Conservation (phyloP, 163 green algal species). For the Volvox carteri region DNA sequence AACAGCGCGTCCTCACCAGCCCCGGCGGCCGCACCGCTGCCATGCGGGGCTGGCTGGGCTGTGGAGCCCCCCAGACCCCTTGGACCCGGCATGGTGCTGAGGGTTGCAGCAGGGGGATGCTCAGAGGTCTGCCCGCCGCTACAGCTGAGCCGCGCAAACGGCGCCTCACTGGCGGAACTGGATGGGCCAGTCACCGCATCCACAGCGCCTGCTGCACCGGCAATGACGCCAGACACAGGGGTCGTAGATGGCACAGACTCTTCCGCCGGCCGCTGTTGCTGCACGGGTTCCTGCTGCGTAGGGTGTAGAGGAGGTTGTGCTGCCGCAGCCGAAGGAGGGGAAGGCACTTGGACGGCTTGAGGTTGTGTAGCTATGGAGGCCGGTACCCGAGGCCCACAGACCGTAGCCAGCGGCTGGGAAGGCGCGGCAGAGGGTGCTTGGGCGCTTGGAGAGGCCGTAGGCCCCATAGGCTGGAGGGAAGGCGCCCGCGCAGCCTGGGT, state of each 20-base stretch:
- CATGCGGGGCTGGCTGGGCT: background rate
- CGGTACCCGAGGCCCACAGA: too few species aligned
- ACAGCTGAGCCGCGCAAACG: background rate
- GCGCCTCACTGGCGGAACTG: background rate
- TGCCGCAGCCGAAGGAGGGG: background rate
- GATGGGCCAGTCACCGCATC: background rate
- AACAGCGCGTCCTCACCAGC: background rate
- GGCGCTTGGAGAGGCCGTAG: too few species aligned
- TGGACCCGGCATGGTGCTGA: background rate
- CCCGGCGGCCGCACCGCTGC: background rate
- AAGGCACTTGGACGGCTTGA: too few species aligned
- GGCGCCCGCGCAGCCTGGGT: background rate
- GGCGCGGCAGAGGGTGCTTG: background rate
- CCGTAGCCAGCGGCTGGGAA: background rate
- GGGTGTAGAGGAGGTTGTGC: background rate
- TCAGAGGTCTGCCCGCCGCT: background rate
- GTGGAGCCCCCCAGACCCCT: background rate
- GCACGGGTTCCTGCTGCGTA: background rate
- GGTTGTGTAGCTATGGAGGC: too few species aligned
- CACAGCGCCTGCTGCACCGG: background rate
- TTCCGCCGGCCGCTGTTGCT: background rate
- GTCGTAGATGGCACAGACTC: background rate
- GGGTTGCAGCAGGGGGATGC: background rate
- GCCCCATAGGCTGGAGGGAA: background rate
- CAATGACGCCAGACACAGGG: background rate